Evolutionary conservation across 306 rosid genomes (phyloP), one percentile per base, ranked within the genome.

Genomic region (Oxytropis ochrocephala): DNA sequence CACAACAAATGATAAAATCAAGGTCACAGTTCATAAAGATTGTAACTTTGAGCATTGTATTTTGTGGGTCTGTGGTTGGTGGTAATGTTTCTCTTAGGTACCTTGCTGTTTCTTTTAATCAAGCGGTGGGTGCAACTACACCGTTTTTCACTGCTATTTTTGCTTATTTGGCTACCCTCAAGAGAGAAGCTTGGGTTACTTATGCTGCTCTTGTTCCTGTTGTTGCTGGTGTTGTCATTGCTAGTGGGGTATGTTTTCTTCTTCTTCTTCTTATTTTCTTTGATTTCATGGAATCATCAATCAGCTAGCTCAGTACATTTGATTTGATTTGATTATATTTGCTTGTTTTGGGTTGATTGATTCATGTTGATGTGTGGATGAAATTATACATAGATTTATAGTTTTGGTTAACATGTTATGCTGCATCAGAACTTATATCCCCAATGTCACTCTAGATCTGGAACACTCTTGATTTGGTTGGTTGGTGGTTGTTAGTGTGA

Each of bases 121-220:
- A 94, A 68, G 99, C 97, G 0, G 97, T 94, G 19, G 99, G 99
- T 30, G 99, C 99, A 0, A 94, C 99, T 51, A 94, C 97, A 8
- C 99, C 99, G 1, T 94, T 91, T 17, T 94, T 94, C 88, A 94
- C 99, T 0, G 99, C 99, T 13, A 70, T 94, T 1, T 91, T 94
- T 70, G 96, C 99, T 0, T 94, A 91, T 80, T 7, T 94, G 72
- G 91, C 77, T 6, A 89, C 99, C 11, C 72, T 94, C 60, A 94
- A 94, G 92, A 77, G 97, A 66, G 99, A 94, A 66, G 92, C 97
- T 54, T 94, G 99, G 97, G 76, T 91, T 21, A 91, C 96, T 8
- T 94, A 94, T 65, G 97, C 75, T 79, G 99, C 99, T 27, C 97
- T 94, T 64, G 89, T 94, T 7, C 99, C 99, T 50, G 99, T 94